A percentile compares a stretch with the other conserved stretches of the same genome.
Conservation (phyloP, 1,284 basidiomycete species). For the Ganoderma lingzhi region DNA sequence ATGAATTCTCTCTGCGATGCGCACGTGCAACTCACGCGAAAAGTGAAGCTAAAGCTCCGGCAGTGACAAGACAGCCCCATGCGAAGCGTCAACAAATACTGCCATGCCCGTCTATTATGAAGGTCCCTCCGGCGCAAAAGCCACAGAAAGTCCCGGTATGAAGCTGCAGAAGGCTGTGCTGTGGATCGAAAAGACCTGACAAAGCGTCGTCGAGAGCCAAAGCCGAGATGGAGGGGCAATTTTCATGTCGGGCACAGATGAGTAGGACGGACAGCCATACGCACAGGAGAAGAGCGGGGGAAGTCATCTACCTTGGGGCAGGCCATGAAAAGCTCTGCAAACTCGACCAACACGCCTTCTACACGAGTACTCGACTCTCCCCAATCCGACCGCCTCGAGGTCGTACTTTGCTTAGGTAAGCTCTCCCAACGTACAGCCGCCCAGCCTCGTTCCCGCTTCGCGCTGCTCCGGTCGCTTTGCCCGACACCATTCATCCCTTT, state of each 20-base stretch:
- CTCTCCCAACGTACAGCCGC: conserved; percentile 27
- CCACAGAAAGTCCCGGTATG: conserved; percentile 33
- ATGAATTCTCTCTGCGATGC: conserved; percentile 35
- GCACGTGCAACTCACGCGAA: conserved; percentile 45
- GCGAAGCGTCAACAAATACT: conserved; percentile 31
- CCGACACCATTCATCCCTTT: not conserved
- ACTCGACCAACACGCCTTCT: conserved; percentile 43
- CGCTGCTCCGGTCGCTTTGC: conserved; percentile 8
- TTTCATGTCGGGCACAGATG: conserved; percentile 27
- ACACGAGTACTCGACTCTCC: conserved; percentile 36
- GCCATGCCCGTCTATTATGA: conserved; percentile 27
- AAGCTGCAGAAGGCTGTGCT: conserved; percentile 34
- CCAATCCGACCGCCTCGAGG: conserved; percentile 17
- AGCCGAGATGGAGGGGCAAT: conserved; percentile 28
- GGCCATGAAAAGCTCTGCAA: conserved; percentile 42
- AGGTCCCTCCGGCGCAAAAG: conserved; percentile 32
- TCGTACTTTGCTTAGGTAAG: conserved; percentile 24
- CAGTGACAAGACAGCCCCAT: conserved; percentile 19
- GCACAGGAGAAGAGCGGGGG: conserved; percentile 37
- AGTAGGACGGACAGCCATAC: conserved; percentile 37
- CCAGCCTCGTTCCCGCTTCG: conserved; percentile 17
- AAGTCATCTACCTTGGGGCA: conserved; percentile 36
- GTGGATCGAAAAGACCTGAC: conserved; percentile 22
- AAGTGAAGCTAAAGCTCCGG: conserved; percentile 33
- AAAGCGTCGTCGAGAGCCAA: conserved; percentile 29